Evolutionary conservation across 2,329 filamentous ascomycete genomes (phyloP), one percentile per base, ranked within the genome.

Genomic region (Nemania bipapillata): DNA sequence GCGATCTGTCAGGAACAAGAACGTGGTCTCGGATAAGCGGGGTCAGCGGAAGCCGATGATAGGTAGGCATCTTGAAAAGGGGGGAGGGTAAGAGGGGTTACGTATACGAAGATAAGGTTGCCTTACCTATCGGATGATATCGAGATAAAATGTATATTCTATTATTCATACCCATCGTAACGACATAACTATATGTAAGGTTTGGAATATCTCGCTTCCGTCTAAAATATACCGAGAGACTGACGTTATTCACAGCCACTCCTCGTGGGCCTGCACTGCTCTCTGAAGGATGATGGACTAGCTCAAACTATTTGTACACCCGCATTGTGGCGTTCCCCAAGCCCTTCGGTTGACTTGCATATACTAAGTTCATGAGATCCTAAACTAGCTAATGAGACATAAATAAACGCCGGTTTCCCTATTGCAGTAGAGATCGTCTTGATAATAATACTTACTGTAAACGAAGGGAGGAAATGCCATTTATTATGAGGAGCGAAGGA

Each of bases 1-100:
- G 50, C 12, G 52, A 67, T 61, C 64, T 67, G 64, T 42, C 50
- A 70, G 67, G 67, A 17, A 70, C 67, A 50, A 50, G 40, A 70
- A 70, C 67, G 64, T 67, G 63, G 63, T 45, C 54, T 32, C 9
- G 35, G 63, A 24, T 47, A 42, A 47, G 40, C n/a, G 17, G 42
- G 37, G 28, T 49, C 9, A 55, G 53, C 30, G 32, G 53, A 28
- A 40, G 53, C 45, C 45, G 45, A 49, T 26, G 20, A 47, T 20
- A n/a, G n/a, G n/a, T n/a, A n/a, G n/a, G n/a, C n/a, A 20, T 47
- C 17, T 9, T 20, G 42, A 4, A n/a, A 24, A 9, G 20, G 20
- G 20, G 30, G 4, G 9, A 4, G 20, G 20, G 30, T 9, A 32
- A 4, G 40, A 37, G 26, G 52, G 28, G 52, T 35, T 26, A 24